These are phyloP conservation scores for Parasitella parasitica DNA, from an alignment of 371 early-diverging fungal species.

Conservation along the genomic window DNA sequence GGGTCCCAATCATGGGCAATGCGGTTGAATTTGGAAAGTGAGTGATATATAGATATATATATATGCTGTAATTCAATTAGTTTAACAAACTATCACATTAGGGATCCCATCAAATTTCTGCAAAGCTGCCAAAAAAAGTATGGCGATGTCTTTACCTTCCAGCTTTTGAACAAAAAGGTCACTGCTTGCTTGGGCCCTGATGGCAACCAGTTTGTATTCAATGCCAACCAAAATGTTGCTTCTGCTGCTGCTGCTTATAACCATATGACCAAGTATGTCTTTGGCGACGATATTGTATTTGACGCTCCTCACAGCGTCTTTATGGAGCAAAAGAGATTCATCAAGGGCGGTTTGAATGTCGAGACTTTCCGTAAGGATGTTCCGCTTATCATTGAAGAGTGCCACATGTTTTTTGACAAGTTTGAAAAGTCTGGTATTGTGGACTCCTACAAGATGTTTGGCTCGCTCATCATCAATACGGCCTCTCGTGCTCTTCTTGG, in stretches of 20 bases:
- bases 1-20: slow-evolving; percentile 88
- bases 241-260: slow-evolving; percentile 95
- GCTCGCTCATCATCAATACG: slow-evolving; percentile 91
- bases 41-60: slow-evolving; percentile 6
- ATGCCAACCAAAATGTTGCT: slow-evolving; percentile 83
- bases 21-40: slow-evolving; percentile 84
- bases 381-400: slow-evolving; percentile 83
- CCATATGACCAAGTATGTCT: slow-evolving; percentile 93
- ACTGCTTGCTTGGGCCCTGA: slow-evolving; percentile 91
- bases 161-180: slow-evolving; percentile 89
- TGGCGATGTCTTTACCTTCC: slow-evolving; percentile 92
- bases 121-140: slow-evolving; percentile 65
- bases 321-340: slow-evolving; percentile 97
- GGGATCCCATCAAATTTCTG: slow-evolving; percentile 85
- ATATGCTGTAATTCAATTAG: background rate
- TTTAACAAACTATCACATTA: slow-evolving; percentile 7
- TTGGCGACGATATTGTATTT: slow-evolving; percentile 94
- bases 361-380: slow-evolving; percentile 87
- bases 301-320: slow-evolving; percentile 88
- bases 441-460: slow-evolving; percentile 80
- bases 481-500: slow-evolving; percentile 94
- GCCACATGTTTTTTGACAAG: slow-evolving; percentile 66
- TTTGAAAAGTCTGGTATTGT: slow-evolving; percentile 22
- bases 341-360: slow-evolving; percentile 87
- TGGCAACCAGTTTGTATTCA: slow-evolving; percentile 95